Conservation (phyloP, 306 rosid species). For the Luffa acutangula region DNA sequence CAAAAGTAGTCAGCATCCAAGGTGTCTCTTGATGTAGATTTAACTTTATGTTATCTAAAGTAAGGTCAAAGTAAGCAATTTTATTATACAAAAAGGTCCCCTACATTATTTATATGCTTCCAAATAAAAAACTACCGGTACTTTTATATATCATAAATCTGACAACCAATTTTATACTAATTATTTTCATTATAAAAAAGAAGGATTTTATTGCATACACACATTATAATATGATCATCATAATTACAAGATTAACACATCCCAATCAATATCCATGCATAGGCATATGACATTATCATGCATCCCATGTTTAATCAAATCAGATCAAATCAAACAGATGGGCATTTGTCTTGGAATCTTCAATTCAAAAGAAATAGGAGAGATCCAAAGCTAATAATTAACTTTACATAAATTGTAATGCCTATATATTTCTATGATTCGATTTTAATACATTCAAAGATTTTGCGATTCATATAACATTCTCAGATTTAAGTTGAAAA, state of each 20-base stretch:
- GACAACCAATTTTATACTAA: background rate
- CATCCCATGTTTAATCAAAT: slow-evolving; percentile 4
- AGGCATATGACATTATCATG: background rate
- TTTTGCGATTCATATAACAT: background rate
- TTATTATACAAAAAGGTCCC: background rate
- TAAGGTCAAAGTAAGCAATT: background rate
- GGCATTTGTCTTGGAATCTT: background rate
- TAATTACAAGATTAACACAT: background rate
- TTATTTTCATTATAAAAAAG: background rate
- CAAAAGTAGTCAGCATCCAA: background rate
- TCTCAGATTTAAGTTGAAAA: too few species aligned
- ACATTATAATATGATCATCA: background rate
- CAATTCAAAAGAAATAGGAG: background rate
- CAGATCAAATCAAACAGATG: background rate
- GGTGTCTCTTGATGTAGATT: background rate
- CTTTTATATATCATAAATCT: background rate
- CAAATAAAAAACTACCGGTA: background rate
- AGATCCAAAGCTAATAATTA: background rate
- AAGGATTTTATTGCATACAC: background rate
- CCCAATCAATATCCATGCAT: background rate
- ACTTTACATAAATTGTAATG: background rate
- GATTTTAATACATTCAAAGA: background rate
- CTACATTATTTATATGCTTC: background rate
- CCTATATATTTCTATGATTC: background rate
- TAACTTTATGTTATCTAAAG: background rate